Evolutionary conservation across 1,139 yeast species (phyloP).

Genomic region (Lodderomyces jiufengensis): DNA sequence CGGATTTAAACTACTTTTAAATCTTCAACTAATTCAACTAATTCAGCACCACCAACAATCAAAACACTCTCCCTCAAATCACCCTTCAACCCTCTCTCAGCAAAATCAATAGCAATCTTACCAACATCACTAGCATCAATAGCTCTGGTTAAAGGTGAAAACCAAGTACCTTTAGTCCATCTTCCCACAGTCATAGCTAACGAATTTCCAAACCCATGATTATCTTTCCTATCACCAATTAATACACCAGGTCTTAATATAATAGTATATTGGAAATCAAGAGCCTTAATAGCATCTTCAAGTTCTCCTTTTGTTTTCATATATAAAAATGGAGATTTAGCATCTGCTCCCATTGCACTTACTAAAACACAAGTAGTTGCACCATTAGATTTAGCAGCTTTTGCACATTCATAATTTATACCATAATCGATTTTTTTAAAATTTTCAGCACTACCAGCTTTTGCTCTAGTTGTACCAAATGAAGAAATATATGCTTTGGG

Average conservation of each 20-base stretch:
- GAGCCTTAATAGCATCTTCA: constrained; percentile 54
- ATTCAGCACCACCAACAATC: constrained; percentile 12
- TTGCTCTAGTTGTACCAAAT: constrained; percentile 71
- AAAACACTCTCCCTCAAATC: constrained; percentile 14
- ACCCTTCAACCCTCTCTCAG: constrained; percentile 13
- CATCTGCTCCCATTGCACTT: constrained; percentile 57
- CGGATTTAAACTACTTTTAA: too few species aligned
- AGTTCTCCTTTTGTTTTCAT: constrained; percentile 59
- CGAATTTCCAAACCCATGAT: constrained; percentile 34
- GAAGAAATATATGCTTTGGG: constrained; percentile 48
- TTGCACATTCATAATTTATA: constrained; percentile 58
- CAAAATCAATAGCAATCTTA: constrained; percentile 37
- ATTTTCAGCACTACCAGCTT: constrained; percentile 65
- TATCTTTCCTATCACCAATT: constrained; percentile 53
- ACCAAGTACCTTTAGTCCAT: constrained; percentile 29
- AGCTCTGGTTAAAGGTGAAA: constrained; percentile 34
- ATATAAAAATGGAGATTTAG: constrained; percentile 54
- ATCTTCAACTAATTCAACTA: constrained; percentile 10
- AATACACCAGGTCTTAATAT: constrained; percentile 70
- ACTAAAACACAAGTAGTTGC: constrained; percentile 61
- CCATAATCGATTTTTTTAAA: constrained; percentile 71
- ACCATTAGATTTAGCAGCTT: constrained; percentile 66
- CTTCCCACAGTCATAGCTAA: constrained; percentile 27
- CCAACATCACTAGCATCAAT: constrained; percentile 50
- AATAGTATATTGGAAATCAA: constrained; percentile 63